Base-by-base conservation (phyloP, 805 yeast species). In the Candida coquimbonensis region DNA sequence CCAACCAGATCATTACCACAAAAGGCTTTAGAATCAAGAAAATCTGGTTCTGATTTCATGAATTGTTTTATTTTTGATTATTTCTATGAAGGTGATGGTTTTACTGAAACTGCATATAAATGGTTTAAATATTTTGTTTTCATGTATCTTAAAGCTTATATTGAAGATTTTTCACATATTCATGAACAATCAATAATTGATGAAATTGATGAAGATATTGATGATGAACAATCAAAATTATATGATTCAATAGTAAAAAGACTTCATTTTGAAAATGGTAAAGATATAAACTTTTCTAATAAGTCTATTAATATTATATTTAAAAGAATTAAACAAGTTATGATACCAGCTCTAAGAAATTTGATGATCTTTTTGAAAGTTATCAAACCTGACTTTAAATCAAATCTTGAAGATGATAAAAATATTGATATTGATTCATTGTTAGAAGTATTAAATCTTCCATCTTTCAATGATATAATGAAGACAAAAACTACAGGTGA, bases 291-390 rank as follows among this genome's bases (percentile, higher is more conserved):
- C 14, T 29, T 29, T 29, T 29, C 31, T 9, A 5, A 16, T 16
- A 34, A 35, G 13, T 35, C 19, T 6, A 21, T 36, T 7, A 36
- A 6, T 21, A 13, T 5, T 7, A 14, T 14, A 13, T 14, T 36
- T 17, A 27, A 32, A 38, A 38, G n/a, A 14, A 35, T 49, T 7
- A 45, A 51, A 8, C 42, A 37, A 2, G 26, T 51, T 5, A 11
- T 58, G 24, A 40, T 50, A n/a, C 49, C 49, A 5, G 53, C 55
- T 33, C 14, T 59, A 6, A 52, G 61, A 47, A 42, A 36, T 6
- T 31, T 57, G n/a, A 52, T 52, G 7, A 44, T 59, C 9, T 42
- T 59, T n/a, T 43, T 41, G 39, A 59, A 57, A 36, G 41, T 53
- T 11, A 35, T 56, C 13, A 40, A 44, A 17, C 54, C 60, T 7